phyloP scores from a whole-genome alignment of 1,284 basidiomycete genomes.

The Cryptococcus maquisensis region DNA sequence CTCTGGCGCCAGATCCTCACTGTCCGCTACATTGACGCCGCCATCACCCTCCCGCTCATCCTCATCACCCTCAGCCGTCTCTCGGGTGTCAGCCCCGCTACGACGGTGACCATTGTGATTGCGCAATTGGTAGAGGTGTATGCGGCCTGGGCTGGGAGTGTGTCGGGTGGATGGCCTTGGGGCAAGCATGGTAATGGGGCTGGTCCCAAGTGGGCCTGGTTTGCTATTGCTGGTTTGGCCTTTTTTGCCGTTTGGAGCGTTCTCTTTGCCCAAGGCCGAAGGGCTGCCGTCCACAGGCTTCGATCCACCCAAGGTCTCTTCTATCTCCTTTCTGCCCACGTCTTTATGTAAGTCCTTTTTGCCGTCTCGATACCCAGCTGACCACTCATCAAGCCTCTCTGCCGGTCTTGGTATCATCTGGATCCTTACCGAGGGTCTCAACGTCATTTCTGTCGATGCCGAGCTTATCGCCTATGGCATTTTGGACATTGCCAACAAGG shows the following conservation, averaged over 20 bases:
- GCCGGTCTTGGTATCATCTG: conserved; percentile 40
- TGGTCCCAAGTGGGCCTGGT: conserved; percentile 33
- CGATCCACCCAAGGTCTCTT: conserved; percentile 35
- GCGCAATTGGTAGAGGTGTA: conserved; percentile 37
- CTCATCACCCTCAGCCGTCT: conserved; percentile 33
- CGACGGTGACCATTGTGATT: conserved; percentile 30
- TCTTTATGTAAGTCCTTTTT: conserved; percentile 25
- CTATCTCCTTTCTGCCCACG: conserved; percentile 30
- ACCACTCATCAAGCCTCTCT: background rate
- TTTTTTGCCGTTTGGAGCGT: conserved; percentile 35
- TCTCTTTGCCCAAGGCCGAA: conserved; percentile 34
- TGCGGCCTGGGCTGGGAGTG: conserved; percentile 29
- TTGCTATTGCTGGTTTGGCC: conserved; percentile 26
- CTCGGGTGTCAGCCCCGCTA: conserved; percentile 34
- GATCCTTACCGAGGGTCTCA: conserved; percentile 34
- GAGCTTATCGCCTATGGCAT: conserved; percentile 46
- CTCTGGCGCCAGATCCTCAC: conserved; percentile 33
- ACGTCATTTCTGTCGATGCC: conserved; percentile 37
- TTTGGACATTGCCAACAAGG: conserved; percentile 39
- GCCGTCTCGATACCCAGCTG: background rate
- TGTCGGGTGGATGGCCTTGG: background rate
- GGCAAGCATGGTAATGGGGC: conserved; percentile 15
- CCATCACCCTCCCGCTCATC: conserved; percentile 38
- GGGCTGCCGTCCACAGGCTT: conserved; percentile 28
- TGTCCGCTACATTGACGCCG: conserved; percentile 36